Evolutionary conservation across 2,329 filamentous ascomycete species (phyloP).

Genomic region (Sporothrix mexicana): DNA sequence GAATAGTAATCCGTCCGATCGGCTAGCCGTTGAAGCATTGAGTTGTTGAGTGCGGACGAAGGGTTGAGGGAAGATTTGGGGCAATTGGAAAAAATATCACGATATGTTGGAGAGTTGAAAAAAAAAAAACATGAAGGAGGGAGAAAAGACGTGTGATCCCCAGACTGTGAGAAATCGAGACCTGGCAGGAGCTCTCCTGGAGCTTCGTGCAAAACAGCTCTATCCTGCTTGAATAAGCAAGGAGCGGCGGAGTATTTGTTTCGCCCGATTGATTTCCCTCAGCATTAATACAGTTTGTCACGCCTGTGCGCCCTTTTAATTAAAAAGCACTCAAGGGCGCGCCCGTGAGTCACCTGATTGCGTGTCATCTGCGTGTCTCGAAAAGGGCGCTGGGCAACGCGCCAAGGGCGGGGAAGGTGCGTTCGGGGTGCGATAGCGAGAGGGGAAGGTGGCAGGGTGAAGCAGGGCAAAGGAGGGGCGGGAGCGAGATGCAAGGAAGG

Average conservation of each 20-base stretch:
- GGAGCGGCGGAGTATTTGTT: not conserved
- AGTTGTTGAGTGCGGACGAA: not conserved
- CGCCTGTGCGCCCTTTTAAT: not conserved
- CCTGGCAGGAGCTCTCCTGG: conserved; percentile 3
- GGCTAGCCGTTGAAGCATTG: not conserved
- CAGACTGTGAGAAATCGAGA: conserved; percentile 7
- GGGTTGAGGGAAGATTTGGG: not conserved
- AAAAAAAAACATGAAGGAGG: not conserved
- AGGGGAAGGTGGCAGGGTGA: not conserved
- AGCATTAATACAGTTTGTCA: not conserved
- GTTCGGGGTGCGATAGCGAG: not conserved
- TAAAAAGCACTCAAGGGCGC: not conserved
- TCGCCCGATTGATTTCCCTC: too few species aligned
- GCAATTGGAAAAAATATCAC: not conserved
- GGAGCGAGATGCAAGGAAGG: not conserved
- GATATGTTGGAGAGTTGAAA: too few species aligned
- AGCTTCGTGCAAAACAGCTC: not conserved
- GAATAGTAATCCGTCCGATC: conserved; percentile 12
- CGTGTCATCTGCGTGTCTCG: conserved; percentile 33
- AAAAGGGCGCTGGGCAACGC: conserved; percentile 22
- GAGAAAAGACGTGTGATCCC: not conserved
- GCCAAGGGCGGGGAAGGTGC: conserved; percentile 23
- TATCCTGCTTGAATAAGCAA: not conserved
- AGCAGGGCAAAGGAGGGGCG: not conserved
- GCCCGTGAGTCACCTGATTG: conserved; percentile 31